Conservation (phyloP, 2,329 filamentous ascomycete species). For the Cryphonectria parasitica region DNA sequence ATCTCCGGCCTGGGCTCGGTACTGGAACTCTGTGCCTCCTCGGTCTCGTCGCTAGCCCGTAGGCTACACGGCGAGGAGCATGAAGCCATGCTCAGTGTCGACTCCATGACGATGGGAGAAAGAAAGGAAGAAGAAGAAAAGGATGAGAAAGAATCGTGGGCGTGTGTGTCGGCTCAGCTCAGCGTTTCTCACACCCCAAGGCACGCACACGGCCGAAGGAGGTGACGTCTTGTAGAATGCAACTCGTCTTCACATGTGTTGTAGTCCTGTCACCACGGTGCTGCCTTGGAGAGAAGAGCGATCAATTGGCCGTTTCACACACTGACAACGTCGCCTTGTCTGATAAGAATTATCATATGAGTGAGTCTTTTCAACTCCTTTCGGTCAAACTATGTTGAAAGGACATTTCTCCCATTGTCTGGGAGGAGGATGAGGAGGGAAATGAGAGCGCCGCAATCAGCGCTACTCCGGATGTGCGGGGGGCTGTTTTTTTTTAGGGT, state of each 20-base stretch:
- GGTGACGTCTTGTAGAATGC: background rate
- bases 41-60: constrained; percentile 37
- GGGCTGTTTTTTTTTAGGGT: background rate
- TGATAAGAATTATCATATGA: background rate
- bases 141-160: background rate
- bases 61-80: constrained; percentile 17
- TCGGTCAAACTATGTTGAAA: background rate
- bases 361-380: background rate
- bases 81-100: constrained; percentile 23
- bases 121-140: background rate
- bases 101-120: constrained; percentile 14
- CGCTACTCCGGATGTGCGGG: background rate
- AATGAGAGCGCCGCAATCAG: constrained; percentile 7
- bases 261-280: background rate
- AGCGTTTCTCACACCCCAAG: background rate
- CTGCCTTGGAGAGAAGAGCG: background rate
- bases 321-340: background rate
- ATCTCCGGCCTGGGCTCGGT: constrained; percentile 40
- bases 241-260: constrained; percentile 4
- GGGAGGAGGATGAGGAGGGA: background rate
- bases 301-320: constrained; percentile 1
- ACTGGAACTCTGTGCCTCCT: constrained; percentile 17
- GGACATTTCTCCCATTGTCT: background rate
- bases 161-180: no score
- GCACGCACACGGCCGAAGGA: background rate